Conservation (phyloP, 1,284 basidiomycete species). For the Wolfiporia cocos region DNA sequence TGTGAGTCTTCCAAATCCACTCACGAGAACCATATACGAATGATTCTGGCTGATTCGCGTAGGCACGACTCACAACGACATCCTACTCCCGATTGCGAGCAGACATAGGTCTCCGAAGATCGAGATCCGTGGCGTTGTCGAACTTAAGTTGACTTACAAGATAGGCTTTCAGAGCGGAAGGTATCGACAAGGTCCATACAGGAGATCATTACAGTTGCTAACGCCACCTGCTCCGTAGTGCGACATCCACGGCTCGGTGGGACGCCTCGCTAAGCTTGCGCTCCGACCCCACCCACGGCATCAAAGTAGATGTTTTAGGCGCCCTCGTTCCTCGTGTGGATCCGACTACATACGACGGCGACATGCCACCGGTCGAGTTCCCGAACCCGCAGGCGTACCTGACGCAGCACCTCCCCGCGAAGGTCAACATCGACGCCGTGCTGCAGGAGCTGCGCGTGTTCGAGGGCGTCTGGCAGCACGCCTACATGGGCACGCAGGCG, state of each 20-base stretch:
- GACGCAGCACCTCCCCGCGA: conserved; percentile 14
- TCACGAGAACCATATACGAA: not conserved
- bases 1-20: conserved; percentile 16
- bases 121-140: conserved; percentile 20
- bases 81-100: conserved; percentile 21
- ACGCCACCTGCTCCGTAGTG: conserved; percentile 8
- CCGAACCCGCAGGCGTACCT: conserved; percentile 15
- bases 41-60: not conserved
- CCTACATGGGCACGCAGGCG: conserved; percentile 17
- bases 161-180: conserved; percentile 11
- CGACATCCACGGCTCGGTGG: conserved; percentile 19
- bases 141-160: conserved; percentile 18
- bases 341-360: conserved; percentile 5
- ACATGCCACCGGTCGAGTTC: not conserved
- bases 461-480: conserved; percentile 23
- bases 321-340: conserved; percentile 11
- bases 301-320: conserved; percentile 12
- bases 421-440: conserved; percentile 17
- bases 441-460: conserved; percentile 21
- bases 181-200: conserved; percentile 9
- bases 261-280: conserved; percentile 14
- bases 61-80: conserved; percentile 24
- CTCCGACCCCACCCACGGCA: conserved; percentile 12
- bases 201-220: not conserved
- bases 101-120: conserved; percentile 19